phyloP scores from a whole-genome alignment of 1,284 basidiomycete species.

The Tylopilus sp. region DNA sequence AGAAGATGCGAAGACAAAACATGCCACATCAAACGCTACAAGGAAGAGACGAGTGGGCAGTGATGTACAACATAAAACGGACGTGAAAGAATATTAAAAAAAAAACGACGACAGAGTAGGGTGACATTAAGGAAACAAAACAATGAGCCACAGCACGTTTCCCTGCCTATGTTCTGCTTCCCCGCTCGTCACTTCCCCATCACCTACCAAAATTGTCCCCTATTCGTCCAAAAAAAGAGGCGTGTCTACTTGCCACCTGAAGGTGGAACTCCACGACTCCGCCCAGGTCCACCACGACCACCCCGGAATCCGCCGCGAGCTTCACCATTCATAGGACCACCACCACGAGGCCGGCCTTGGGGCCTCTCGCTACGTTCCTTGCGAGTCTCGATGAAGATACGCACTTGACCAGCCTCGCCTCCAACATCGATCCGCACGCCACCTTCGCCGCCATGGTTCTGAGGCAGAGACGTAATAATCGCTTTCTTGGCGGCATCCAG shows the following conservation, averaged over 20 bases:
- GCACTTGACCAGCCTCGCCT: constrained; percentile 46
- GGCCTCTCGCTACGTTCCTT: constrained; percentile 84
- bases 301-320: constrained; percentile 37
- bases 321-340: constrained; percentile 42
- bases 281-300: constrained; percentile 36
- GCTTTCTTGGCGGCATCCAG: constrained; percentile 84
- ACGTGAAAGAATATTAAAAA: constrained; percentile 3
- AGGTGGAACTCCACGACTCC: constrained; percentile 35
- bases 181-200: not conserved
- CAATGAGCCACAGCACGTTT: constrained; percentile 11
- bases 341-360: constrained; percentile 45
- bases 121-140: constrained; percentile 14
- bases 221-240: not conserved
- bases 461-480: constrained; percentile 68
- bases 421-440: constrained; percentile 75
- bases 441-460: constrained; percentile 76
- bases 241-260: constrained; percentile 20
- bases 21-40: constrained; percentile 15
- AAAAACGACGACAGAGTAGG: constrained; percentile 12
- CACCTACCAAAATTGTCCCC: constrained; percentile 5
- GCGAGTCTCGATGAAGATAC: constrained; percentile 81
- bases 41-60: constrained; percentile 7
- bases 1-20: constrained; percentile 10
- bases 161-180: constrained; percentile 8
- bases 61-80: constrained; percentile 18